Evolutionary conservation across 2,329 filamentous ascomycete species (phyloP), one percentile per base, ranked within the genome.

Genomic region (Venturia nashicola): DNA sequence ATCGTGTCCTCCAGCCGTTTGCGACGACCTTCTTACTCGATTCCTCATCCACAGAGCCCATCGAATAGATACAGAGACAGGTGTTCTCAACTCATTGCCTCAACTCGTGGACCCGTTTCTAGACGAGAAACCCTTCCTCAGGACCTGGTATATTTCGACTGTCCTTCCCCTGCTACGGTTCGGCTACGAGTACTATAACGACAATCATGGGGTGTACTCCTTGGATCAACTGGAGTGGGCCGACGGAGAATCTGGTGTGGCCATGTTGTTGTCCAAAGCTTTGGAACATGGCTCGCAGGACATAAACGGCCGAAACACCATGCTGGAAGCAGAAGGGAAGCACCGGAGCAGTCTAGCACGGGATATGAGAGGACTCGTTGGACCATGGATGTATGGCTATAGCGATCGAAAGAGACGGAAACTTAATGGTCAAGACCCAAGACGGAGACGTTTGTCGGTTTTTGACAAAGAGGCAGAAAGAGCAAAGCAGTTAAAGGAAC

Each of bases 351-450:
- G 70, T 63, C 67, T 86, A 59, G 85, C 83, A 1, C 82, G 87
- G 64, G 88, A 91, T 70, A 71, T 92, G 64, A 83, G 83, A 66
- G 83, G 86, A 0, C 71, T 92, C 44, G 76, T 92, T 61, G 86
- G 85, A 0, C 89, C 89, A 2, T 93, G 89, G 89, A 77, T 91
- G 60, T 85, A 88, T 69, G 85, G 84, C 57, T 79, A 85, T 61
- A 79, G 75, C 23, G 82, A 86, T 63, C 86, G 86, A 77, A 82
- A 80, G 65, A 72, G 75, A 67, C 75, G 72, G 64, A 82, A 76
- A 67, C 70, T 82, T 16, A 76, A 76, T 61, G 64, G 59, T 18
- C 46, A 40, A 27, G 34, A 48, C 34, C 34, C 44, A 54, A 55
- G 20, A 27, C n/a, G 51, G 23, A 36, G 57, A 20, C 51, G 62